A percentile compares a stretch with the other conserved stretches of the same genome.
Conservation (phyloP, 345 rosid species). For the Populus tremula region DNA sequence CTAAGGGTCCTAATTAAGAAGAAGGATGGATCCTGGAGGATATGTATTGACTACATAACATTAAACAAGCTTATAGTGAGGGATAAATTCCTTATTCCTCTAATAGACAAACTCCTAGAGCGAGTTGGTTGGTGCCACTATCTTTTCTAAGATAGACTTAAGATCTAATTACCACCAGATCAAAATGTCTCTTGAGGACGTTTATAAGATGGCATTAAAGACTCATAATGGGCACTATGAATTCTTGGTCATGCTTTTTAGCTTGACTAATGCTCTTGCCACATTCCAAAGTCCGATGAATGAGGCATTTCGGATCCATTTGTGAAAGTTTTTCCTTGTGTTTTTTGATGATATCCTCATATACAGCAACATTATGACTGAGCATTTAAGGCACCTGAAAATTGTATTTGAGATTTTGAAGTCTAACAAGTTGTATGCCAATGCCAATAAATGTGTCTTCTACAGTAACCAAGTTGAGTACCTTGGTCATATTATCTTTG, state of each 20-base stretch:
- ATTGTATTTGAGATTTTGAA: too few species aligned
- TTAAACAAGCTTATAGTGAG: neutral
- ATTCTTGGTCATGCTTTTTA: neutral
- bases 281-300: too few species aligned
- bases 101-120: neutral
- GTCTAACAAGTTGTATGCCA: too few species aligned
- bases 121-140: neutral
- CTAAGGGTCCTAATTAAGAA: too few species aligned
- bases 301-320: too few species aligned
- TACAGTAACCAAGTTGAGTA: too few species aligned
- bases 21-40: too few species aligned
- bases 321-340: too few species aligned
- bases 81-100: neutral
- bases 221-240: neutral
- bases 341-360: too few species aligned
- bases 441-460: too few species aligned
- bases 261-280: neutral
- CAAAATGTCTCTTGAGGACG: neutral
- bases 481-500: too few species aligned
- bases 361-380: fast-evolving
- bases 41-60: neutral
- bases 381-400: too few species aligned
- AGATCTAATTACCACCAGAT: neutral
- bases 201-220: neutral
- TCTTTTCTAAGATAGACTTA: neutral